Evolutionary conservation across 2,329 filamentous ascomycete species (phyloP).

Genomic region (Ophiostoma quercus): DNA sequence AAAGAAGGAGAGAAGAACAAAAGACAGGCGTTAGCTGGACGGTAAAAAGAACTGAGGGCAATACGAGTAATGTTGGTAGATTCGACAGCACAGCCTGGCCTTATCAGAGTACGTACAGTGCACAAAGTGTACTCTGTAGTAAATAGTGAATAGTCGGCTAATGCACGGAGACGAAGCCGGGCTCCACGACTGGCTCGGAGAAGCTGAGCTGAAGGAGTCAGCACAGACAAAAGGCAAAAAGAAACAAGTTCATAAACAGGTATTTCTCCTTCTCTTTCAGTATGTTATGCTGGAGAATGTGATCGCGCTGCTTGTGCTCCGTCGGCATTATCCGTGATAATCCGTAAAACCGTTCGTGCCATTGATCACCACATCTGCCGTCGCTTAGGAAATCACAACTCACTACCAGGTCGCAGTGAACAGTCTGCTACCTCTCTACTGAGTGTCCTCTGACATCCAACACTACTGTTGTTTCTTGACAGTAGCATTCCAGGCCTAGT

Average conservation of each 20-base stretch:
- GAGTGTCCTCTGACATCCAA: background rate
- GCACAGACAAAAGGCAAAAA: background rate
- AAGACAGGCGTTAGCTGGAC: background rate
- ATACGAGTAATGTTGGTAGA: background rate
- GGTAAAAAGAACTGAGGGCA: background rate
- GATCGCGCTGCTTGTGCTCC: background rate
- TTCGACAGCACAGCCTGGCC: background rate
- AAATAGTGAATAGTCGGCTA: background rate
- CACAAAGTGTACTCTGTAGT: background rate
- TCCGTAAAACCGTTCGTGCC: background rate
- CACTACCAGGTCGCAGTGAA: background rate
- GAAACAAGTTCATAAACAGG: background rate
- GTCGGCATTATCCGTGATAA: background rate
- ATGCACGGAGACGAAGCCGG: constrained; percentile 3
- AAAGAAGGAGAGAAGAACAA: background rate
- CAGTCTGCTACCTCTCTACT: background rate
- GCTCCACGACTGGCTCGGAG: background rate
- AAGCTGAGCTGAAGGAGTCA: background rate
- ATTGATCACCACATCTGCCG: background rate
- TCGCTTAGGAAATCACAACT: background rate
- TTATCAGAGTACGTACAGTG: background rate
- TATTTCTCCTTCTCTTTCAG: background rate
- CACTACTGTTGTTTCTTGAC: background rate
- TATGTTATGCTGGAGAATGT: background rate
- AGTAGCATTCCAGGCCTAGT: constrained; percentile 14